A percentile compares a stretch with the other conserved stretches of the same genome.
phyloP scores from a whole-genome alignment of 2,329 filamentous ascomycete genomes.

The Cephalotrichum gorgonifer region DNA sequence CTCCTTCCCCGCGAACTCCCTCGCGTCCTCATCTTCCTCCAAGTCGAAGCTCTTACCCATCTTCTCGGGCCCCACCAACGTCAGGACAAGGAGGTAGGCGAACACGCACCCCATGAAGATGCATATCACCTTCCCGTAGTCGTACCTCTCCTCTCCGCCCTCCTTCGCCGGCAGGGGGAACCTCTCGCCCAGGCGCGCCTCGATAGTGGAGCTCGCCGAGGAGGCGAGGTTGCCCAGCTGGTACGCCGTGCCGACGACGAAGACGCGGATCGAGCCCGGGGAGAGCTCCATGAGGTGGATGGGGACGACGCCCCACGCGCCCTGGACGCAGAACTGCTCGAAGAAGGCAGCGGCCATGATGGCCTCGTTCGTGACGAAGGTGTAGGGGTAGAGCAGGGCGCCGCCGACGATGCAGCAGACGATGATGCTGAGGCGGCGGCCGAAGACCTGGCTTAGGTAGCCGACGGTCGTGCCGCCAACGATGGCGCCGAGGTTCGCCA shows the following conservation, averaged over 20 bases:
- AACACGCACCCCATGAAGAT: constrained; percentile 88
- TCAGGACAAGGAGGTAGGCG: constrained; percentile 48
- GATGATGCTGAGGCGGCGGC: constrained; percentile 60
- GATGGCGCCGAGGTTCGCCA: constrained; percentile 71
- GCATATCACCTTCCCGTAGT: constrained; percentile 77
- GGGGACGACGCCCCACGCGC: constrained; percentile 67
- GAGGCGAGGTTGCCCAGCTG: constrained; percentile 69
- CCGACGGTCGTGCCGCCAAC: constrained; percentile 65
- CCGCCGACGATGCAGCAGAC: constrained; percentile 48
- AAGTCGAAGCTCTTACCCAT: constrained; percentile 40
- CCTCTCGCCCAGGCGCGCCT: constrained; percentile 61
- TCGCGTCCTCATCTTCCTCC: constrained; percentile 34
- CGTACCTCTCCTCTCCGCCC: constrained; percentile 41
- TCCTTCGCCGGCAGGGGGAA: constrained; percentile 57
- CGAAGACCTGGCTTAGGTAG: constrained; percentile 65
- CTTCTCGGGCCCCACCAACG: constrained; percentile 51
- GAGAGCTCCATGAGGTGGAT: constrained; percentile 71
- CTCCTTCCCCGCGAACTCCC: constrained; percentile 31
- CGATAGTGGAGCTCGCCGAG: constrained; percentile 62
- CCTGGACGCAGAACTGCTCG: constrained; percentile 69
- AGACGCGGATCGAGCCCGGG: constrained; percentile 62
- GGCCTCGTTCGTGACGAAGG: constrained; percentile 49
- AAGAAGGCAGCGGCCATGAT: constrained; percentile 61
- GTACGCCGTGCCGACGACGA: constrained; percentile 64
- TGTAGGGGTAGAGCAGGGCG: constrained; percentile 59